These are phyloP conservation scores for Baorangia bicolor DNA, from an alignment of 768 basidiomycete genomes.

Conservation along the genomic window DNA sequence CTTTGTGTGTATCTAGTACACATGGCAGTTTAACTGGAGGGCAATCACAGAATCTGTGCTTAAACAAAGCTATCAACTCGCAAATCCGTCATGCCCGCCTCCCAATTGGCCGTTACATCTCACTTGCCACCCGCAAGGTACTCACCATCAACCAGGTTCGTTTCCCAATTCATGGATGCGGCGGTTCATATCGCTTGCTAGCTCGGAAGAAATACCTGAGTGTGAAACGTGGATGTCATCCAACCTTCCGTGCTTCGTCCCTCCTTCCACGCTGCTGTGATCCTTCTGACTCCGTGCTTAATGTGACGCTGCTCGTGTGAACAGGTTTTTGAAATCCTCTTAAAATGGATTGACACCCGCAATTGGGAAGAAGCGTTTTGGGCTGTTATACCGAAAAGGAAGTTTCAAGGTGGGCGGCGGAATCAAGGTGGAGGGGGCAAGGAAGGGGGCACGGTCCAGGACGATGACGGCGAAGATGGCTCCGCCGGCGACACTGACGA, in stretches of 20 bases:
- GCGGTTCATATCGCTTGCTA: neutral
- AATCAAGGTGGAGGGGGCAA: conserved; percentile 14
- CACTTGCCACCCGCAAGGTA: conserved; percentile 88
- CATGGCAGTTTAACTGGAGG: conserved; percentile 13
- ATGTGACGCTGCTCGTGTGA: neutral
- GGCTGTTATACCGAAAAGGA: conserved; percentile 88
- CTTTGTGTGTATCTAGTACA: neutral
- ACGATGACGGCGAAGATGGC: neutral
- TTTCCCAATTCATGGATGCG: neutral
- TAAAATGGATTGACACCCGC: conserved; percentile 82
- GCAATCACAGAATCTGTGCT: conserved; percentile 72
- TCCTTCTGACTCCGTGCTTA: conserved; percentile 2
- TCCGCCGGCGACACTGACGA: neutral
- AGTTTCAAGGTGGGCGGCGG: conserved; percentile 53
- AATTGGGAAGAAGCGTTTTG: conserved; percentile 88
- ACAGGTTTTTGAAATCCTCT: conserved; percentile 83
- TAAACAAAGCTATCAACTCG: conserved; percentile 76
- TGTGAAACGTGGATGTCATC: neutral
- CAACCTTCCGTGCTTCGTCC: neutral
- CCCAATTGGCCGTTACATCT: conserved; percentile 90
- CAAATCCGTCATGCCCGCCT: conserved; percentile 83
- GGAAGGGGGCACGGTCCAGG: neutral
- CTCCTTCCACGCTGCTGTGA: neutral
- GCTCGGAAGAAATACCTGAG: neutral
- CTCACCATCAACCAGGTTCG: conserved; percentile 91